Evolutionary conservation across 495 filamentous ascomycete species (phyloP).

Genomic region (Lophium mytilinum): DNA sequence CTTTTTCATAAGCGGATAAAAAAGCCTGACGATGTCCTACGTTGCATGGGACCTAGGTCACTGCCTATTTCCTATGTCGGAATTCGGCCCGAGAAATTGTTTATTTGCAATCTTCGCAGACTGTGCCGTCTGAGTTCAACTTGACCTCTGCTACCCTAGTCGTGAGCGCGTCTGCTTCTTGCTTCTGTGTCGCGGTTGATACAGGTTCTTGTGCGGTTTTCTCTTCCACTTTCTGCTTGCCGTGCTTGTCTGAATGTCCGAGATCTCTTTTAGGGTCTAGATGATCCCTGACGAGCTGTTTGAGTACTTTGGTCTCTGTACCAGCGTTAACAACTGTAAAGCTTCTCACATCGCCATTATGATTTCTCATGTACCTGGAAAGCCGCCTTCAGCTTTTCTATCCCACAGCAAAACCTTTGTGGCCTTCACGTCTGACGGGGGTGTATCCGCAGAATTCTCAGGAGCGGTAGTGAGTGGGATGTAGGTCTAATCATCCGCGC

Average conservation of each 20-base stretch:
- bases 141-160: neutral
- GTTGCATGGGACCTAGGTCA: too few species aligned
- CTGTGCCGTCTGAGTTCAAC: neutral
- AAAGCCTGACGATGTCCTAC: too few species aligned
- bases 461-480: neutral
- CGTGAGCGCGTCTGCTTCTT: neutral
- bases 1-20: too few species aligned
- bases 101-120: neutral
- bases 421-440: conserved; percentile 17
- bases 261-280: conserved; percentile 69
- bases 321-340: neutral
- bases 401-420: conserved; percentile 67
- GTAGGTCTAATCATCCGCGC: neutral
- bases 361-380: conserved; percentile 57
- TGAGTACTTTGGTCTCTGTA: conserved; percentile 78
- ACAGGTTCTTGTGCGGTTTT: neutral
- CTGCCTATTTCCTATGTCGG: neutral
- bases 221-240: conserved; percentile 15
- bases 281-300: conserved; percentile 75
- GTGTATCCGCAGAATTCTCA: neutral
- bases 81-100: neutral
- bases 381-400: conserved; percentile 78
- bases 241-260: conserved; percentile 53
- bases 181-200: too few species aligned
- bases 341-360: neutral